phyloP scores from a whole-genome alignment of 805 yeast species.

The Saccharomycopsis synnaedendra region DNA sequence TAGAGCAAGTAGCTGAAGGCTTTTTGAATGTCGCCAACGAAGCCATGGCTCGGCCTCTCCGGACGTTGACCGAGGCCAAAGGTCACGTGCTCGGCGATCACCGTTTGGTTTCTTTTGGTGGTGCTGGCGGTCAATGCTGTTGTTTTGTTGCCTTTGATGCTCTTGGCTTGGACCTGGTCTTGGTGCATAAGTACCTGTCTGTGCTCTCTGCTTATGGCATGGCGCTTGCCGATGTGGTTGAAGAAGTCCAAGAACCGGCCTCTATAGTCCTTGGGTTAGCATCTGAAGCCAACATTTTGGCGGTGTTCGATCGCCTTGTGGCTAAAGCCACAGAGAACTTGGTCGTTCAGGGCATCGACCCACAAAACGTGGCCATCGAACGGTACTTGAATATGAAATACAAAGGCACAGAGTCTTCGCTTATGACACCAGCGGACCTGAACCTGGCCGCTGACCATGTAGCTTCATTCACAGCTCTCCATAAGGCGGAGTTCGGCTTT shows the following conservation, averaged over 20 bases:
- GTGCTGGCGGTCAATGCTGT: constrained; percentile 92
- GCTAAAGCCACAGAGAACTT: constrained; percentile 31
- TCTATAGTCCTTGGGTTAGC: constrained; percentile 29
- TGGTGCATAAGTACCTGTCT: constrained; percentile 75
- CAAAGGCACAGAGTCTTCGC: constrained; percentile 80
- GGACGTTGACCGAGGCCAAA: constrained; percentile 75
- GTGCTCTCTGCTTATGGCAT: constrained; percentile 83
- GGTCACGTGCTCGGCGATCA: constrained; percentile 61
- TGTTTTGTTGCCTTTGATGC: constrained; percentile 55
- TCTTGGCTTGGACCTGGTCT: constrained; percentile 55
- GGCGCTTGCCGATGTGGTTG: constrained; percentile 75
- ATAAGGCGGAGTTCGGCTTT: constrained; percentile 67
- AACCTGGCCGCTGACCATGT: constrained; percentile 14
- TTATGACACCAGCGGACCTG: constrained; percentile 44
- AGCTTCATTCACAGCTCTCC: constrained; percentile 36
- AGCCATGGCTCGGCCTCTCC: constrained; percentile 83
- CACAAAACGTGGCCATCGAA: constrained; percentile 29
- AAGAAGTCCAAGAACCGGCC: constrained; percentile 69
- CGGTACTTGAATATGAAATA: constrained; percentile 68
- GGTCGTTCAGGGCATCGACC: constrained; percentile 7
- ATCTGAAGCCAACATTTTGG: constrained; percentile 26
- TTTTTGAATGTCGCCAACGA: constrained; percentile 78
- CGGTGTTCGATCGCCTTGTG: constrained; percentile 34
- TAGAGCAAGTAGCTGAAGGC: constrained; percentile 69
- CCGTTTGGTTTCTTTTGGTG: constrained; percentile 76